Evolutionary conservation across 129 eudicot species (phyloP).

Genomic region (Dittrichia graveolens): DNA sequence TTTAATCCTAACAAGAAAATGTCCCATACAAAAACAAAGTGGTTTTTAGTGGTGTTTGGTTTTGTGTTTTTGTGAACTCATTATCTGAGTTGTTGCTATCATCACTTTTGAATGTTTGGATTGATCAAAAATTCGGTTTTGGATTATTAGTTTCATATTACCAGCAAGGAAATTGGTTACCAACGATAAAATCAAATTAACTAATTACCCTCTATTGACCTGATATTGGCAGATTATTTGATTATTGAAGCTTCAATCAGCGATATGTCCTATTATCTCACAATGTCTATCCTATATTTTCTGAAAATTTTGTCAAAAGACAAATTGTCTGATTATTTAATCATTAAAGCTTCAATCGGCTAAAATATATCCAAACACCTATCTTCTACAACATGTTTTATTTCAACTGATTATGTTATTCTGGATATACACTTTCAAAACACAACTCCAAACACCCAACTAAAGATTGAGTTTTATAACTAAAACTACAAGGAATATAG

Average conservation of each 20-base stretch:
- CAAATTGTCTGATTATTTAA: not conserved
- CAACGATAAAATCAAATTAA: too few species aligned
- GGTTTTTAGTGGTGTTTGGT: slow-evolving; percentile 5
- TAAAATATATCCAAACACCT: not conserved
- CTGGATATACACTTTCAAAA: not conserved
- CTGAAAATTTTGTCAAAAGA: not conserved
- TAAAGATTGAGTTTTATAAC: not conserved
- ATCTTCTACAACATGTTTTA: not conserved
- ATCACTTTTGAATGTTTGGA: too few species aligned
- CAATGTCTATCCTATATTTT: too few species aligned
- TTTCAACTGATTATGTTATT: not conserved
- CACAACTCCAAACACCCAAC: not conserved
- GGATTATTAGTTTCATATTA: too few species aligned
- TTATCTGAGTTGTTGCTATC: too few species aligned
- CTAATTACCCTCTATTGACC: too few species aligned
- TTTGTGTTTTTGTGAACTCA: too few species aligned
- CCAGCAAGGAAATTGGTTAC: too few species aligned
- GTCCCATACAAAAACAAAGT: not conserved
- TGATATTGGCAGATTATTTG: too few species aligned
- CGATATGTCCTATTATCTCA: too few species aligned
- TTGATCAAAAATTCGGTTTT: too few species aligned
- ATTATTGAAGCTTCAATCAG: too few species aligned
- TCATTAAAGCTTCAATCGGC: not conserved
- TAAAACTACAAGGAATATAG: not conserved
- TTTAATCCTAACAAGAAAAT: not conserved